phyloP scores from a whole-genome alignment of 768 basidiomycete species.

The Tricholoma sp. region DNA sequence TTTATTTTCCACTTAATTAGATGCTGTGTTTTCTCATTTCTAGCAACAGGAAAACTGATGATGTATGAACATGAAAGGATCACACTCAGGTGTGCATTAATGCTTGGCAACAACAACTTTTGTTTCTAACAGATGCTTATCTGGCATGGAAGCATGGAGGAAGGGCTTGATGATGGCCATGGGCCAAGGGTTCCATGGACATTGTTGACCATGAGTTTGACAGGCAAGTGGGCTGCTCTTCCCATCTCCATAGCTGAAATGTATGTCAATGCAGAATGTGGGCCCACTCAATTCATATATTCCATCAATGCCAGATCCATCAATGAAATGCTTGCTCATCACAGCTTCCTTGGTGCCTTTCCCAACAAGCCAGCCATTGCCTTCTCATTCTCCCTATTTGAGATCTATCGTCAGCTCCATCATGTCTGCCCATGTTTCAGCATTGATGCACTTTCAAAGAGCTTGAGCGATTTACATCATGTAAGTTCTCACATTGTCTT shows the following conservation, averaged over 20 bases:
- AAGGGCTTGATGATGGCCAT: background rate
- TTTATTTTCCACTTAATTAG: background rate
- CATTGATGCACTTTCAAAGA: background rate
- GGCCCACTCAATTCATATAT: background rate
- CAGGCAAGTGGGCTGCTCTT: background rate
- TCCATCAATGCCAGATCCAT: background rate
- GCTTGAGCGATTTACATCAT: background rate
- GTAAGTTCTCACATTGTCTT: background rate
- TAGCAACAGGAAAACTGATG: background rate
- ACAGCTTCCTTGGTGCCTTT: background rate
- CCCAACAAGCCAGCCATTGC: background rate
- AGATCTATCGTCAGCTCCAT: background rate
- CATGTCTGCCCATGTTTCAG: background rate
- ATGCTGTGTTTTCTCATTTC: background rate
- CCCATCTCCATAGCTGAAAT: background rate
- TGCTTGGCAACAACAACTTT: background rate
- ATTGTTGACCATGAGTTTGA: background rate
- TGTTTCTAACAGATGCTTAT: background rate
- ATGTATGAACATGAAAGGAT: background rate
- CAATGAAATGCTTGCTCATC: background rate
- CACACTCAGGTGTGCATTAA: background rate
- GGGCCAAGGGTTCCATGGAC: background rate
- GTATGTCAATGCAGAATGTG: background rate
- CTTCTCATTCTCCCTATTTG: background rate
- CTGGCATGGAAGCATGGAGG: background rate